Evolutionary conservation across 106 monocot genomes (phyloP).

Genomic region (Dendrobium nobile): DNA sequence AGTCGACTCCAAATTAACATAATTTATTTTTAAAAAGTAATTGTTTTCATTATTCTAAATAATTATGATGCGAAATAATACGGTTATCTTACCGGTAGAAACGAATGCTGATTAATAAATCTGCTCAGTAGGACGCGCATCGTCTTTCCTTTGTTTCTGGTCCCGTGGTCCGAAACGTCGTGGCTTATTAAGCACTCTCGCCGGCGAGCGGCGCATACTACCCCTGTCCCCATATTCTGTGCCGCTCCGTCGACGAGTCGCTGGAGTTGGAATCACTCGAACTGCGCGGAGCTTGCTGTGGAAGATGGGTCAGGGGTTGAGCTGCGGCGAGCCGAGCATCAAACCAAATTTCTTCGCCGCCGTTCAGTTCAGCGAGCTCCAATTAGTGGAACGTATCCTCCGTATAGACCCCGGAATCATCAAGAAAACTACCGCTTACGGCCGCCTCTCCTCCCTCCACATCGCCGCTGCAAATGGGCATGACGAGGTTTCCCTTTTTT

Average conservation of each 20-base stretch:
- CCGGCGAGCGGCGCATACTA: conserved; percentile 3
- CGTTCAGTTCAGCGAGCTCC: conserved; percentile 51
- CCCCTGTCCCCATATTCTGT: neutral
- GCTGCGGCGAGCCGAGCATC: conserved; percentile 46
- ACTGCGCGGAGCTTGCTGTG: neutral
- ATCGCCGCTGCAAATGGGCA: conserved; percentile 79
- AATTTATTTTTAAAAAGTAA: too few species aligned
- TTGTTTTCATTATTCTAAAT: too few species aligned
- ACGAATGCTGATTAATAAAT: neutral
- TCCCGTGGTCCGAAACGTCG: neutral
- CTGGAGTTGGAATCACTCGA: neutral
- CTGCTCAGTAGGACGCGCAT: neutral
- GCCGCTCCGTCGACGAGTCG: neutral
- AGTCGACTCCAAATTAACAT: too few species aligned
- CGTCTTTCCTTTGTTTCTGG: neutral
- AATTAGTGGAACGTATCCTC: conserved; percentile 28
- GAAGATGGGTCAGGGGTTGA: conserved; percentile 64
- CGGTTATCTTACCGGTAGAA: neutral
- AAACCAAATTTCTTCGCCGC: conserved; percentile 69
- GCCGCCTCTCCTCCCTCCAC: conserved; percentile 87
- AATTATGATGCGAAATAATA: neutral
- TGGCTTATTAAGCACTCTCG: neutral
- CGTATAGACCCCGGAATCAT: conserved; percentile 30
- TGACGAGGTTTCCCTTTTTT: conserved; percentile 43
- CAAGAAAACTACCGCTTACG: conserved; percentile 38